These are phyloP conservation scores for Metschnikowia continentalis DNA, from an alignment of 805 yeast genomes.

Conservation along the genomic window DNA sequence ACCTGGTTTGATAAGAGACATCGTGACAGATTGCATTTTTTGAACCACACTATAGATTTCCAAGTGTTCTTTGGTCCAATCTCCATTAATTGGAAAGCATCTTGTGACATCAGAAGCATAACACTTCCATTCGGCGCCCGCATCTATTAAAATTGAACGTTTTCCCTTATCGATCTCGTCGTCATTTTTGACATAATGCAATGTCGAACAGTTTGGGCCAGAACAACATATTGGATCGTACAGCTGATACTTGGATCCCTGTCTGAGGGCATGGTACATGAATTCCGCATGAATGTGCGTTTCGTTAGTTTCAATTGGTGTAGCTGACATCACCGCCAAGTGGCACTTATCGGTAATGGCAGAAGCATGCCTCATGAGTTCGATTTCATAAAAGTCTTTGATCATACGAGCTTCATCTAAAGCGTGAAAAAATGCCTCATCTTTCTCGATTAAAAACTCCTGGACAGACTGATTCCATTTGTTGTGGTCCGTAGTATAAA, in stretches of 20 bases:
- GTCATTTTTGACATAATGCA: constrained; percentile 86
- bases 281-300: constrained; percentile 95
- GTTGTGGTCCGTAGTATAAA: constrained; percentile 56
- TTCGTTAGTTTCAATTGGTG: constrained; percentile 83
- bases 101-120: constrained; percentile 94
- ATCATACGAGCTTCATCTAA: constrained; percentile 82
- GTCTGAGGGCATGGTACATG: constrained; percentile 86
- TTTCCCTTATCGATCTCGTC: constrained; percentile 47
- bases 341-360: constrained; percentile 85
- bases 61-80: constrained; percentile 84
- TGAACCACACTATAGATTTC: constrained; percentile 74
- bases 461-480: constrained; percentile 37
- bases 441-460: constrained; percentile 37
- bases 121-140: constrained; percentile 95
- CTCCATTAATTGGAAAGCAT: constrained; percentile 88
- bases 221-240: constrained; percentile 96
- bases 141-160: constrained; percentile 78
- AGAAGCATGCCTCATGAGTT: constrained; percentile 73
- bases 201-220: constrained; percentile 85
- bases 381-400: constrained; percentile 80
- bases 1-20: constrained; percentile 77
- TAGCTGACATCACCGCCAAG: constrained; percentile 85
- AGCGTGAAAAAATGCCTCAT: constrained; percentile 55
- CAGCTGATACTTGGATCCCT: constrained; percentile 84
- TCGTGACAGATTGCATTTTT: constrained; percentile 75